Conservation (phyloP, 169 alveolate genomes). For the Plasmodium sp. region DNA sequence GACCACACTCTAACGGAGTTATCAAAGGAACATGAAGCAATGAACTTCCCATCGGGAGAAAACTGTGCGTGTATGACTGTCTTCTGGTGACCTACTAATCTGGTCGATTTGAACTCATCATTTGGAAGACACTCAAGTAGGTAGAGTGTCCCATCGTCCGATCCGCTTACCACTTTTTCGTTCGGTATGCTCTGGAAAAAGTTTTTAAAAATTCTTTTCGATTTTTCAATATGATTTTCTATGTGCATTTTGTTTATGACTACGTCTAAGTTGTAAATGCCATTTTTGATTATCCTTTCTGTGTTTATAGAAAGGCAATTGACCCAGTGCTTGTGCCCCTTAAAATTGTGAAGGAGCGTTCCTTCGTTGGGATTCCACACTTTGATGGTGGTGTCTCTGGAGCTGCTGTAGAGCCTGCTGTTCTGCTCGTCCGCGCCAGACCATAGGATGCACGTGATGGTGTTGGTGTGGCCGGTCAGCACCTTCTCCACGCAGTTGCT, state of each 20-base stretch:
- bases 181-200: constrained; percentile 83
- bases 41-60: constrained; percentile 97
- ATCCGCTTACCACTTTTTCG: constrained; percentile 97
- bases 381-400: constrained; percentile 95
- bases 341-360: constrained; percentile 80
- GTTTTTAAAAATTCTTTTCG: constrained; percentile 69
- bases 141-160: constrained; percentile 98
- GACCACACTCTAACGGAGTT: constrained; percentile 91
- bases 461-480: constrained; percentile 93
- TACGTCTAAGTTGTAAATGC: constrained; percentile 87
- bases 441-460: constrained; percentile 96
- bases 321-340: constrained; percentile 99
- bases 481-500: constrained; percentile 85
- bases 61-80: constrained; percentile 96
- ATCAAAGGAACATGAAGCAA: constrained; percentile 99
- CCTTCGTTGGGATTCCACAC: constrained; percentile 91
- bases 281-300: constrained; percentile 92
- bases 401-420: constrained; percentile 90
- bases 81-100: constrained; percentile 98
- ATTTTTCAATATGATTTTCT: constrained; percentile 79
- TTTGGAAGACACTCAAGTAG: constrained; percentile 92
- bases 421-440: constrained; percentile 88
- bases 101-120: constrained; percentile 83
- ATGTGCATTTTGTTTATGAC: constrained; percentile 78
- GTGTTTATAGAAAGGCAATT: constrained; percentile 97